Percentiles rank a stretch among this genome's conserved stretches.
Conservation (phyloP, 257 asterid species). For the Mentha longifolia region DNA sequence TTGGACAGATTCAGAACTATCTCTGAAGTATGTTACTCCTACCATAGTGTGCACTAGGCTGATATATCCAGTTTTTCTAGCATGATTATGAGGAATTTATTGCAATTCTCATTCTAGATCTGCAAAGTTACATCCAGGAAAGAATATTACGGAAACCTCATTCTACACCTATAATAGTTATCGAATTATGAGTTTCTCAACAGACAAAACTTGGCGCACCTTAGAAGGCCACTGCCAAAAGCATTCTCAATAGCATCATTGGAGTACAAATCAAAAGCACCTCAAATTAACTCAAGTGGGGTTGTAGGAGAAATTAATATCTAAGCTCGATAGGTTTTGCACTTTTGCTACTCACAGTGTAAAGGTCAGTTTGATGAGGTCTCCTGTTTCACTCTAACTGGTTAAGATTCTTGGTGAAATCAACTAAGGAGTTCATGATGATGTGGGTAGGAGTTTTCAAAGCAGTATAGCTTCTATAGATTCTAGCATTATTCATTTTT, state of each 20-base stretch:
- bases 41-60: neutral
- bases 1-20: neutral
- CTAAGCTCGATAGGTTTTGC: conserved; percentile 4
- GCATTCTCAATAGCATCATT: conserved; percentile 1
- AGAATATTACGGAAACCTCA: conserved; percentile 7
- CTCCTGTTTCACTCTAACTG: neutral
- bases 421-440: conserved; percentile 19
- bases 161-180: neutral
- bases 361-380: conserved; percentile 13
- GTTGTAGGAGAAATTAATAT: conserved; percentile 7
- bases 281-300: neutral
- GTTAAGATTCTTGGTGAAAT: conserved; percentile 15
- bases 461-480: neutral
- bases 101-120: neutral
- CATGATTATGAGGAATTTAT: neutral
- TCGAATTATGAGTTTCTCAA: neutral
- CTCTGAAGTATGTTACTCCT: conserved; percentile 8
- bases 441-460: neutral
- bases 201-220: neutral
- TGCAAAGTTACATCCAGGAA: conserved; percentile 17
- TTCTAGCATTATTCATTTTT: conserved; percentile 15
- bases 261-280: neutral
- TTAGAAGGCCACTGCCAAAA: conserved; percentile 13
- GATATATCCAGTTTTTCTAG: neutral
- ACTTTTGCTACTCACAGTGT: conserved; percentile 21